Evolutionary conservation across 2,329 filamentous ascomycete genomes (phyloP), one percentile per base, ranked within the genome.

Genomic region (Hirsutella rhossiliensis): DNA sequence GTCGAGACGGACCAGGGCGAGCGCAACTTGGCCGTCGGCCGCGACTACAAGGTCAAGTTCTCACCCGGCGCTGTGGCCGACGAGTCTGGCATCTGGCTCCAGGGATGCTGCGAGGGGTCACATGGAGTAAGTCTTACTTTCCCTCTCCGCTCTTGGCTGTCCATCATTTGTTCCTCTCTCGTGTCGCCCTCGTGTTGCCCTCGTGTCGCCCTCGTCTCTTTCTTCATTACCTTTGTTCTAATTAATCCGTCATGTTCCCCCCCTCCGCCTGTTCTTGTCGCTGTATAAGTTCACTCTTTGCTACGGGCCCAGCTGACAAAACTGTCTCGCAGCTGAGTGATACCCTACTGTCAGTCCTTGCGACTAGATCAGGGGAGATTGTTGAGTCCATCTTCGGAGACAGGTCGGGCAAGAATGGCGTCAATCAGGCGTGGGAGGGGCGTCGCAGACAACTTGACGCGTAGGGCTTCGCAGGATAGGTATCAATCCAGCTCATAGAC

Each of bases 71-170:
- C 75, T 40, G 82, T 97, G 30, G 74, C 78, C n/a, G 59, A 72
- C 0, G 78, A 81, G 38, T 83, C 87, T 13, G 89, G 89, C 4
- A 72, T 97, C 46, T 97, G 86, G 83, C 71, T 97, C 54, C 92
- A 97, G 62, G 90, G 90, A 29, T 96, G 89, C 67, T 94, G 88
- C 60, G 89, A 97, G 69, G 79, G 74, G 48, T 94, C 88, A 30
- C 90, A 97, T 62, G 90, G 90, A 47, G 84, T 90, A 75, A 79
- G 84, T 80, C 45, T 42, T 41, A 23, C 5, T 19, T 20, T n/a
- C n/a, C n/a, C 17, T 42, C 29, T 18, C 8, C 32, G n/a, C 38
- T n/a, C 31, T 43, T n/a, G 17, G 11, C 17, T 13, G 29, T 13
- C 13, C 34, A 9, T 40, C 37, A 43, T 48, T 36, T 42, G 19